Base-by-base conservation (phyloP, 805 yeast species). In the Starmerella scarabaei region DNA sequence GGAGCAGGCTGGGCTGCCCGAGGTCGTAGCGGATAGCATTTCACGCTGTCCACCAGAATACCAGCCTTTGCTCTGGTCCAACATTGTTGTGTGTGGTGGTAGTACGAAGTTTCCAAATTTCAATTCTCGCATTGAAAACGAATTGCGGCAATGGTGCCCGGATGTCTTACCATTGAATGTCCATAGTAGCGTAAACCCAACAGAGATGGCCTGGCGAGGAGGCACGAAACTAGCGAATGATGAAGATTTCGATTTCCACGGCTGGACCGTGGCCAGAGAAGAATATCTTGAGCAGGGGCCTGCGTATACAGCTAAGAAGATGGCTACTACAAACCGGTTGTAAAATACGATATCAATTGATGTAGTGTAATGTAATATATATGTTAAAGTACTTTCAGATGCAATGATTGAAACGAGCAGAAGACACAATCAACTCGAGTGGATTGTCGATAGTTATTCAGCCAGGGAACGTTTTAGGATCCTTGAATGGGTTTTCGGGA, bases 261-360 rank as follows among this genome's bases (percentile, higher is more conserved):
- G 71, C 29, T 70, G 77, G 15, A 66, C 75, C 40, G 75, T 91
- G 5, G 69, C 93, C 0, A 72, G 77, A 44, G 73, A 75, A 41
- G 97, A 91, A 37, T 91, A 85, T 53, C 68, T 72, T 48, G 98
- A 91, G 58, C 78, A 82, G 54, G 98, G 98, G 4, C 49, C 44
- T 4, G 35, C 49, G 12, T 28, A 38, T 21, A 26, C 47, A 3
- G 26, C 42, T 4, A 40, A 40, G 14, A 41, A 40, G 23, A 40
- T 46, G 23, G 41, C 39, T 4, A 14, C 36, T 1, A 19, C 44
- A 7, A 45, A 41, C 17, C 26, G 26, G 26, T 23, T n/a, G n/a
- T n/a, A n/a, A n/a, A n/a, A n/a, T n/a, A n/a, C n/a, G n/a, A n/a
- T n/a, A n/a, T n/a, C n/a, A n/a, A n/a, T n/a, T n/a, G n/a, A n/a